These are phyloP conservation scores for Monilinia fructicola DNA, from an alignment of 2,329 filamentous ascomycete genomes.

Conservation along the genomic window DNA sequence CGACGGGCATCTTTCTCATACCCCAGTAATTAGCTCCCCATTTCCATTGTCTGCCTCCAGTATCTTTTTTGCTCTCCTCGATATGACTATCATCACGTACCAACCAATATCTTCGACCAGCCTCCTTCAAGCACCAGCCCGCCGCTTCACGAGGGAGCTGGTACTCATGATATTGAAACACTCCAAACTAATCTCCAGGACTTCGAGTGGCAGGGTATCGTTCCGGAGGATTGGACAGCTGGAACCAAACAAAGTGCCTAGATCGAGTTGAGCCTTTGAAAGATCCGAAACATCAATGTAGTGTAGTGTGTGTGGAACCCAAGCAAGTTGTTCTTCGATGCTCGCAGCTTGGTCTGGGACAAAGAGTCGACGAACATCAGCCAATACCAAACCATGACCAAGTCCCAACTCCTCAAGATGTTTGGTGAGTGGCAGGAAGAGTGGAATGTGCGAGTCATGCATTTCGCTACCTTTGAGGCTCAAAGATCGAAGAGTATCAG, in stretches of 20 bases:
- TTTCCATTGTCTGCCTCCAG: slow-evolving; percentile 69
- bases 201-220: slow-evolving; percentile 67
- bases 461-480: slow-evolving; percentile 76
- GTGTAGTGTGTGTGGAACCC: slow-evolving; percentile 61
- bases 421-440: slow-evolving; percentile 65
- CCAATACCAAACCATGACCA: slow-evolving; percentile 64
- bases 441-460: slow-evolving; percentile 60
- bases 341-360: slow-evolving; percentile 34
- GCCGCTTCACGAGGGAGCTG: slow-evolving; percentile 42
- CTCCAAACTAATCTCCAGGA: slow-evolving; percentile 72
- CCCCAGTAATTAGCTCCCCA: slow-evolving; percentile 84
- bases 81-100: slow-evolving; percentile 48
- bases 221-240: slow-evolving; percentile 57
- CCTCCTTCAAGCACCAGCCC: slow-evolving; percentile 74
- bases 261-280: slow-evolving; percentile 57
- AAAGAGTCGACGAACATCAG: slow-evolving; percentile 51
- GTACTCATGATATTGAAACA: slow-evolving; percentile 63
- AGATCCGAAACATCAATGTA: slow-evolving; percentile 79
- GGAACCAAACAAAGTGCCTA: slow-evolving; percentile 53
- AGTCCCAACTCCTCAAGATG: slow-evolving; percentile 75
- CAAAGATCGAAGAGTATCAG: slow-evolving; percentile 66
- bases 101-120: slow-evolving; percentile 63
- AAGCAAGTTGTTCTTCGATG: slow-evolving; percentile 44
- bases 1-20: slow-evolving; percentile 67
- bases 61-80: slow-evolving; percentile 45